phyloP scores from a whole-genome alignment of 2,329 filamentous ascomycete species.

The Ophiostoma pallidulum region DNA sequence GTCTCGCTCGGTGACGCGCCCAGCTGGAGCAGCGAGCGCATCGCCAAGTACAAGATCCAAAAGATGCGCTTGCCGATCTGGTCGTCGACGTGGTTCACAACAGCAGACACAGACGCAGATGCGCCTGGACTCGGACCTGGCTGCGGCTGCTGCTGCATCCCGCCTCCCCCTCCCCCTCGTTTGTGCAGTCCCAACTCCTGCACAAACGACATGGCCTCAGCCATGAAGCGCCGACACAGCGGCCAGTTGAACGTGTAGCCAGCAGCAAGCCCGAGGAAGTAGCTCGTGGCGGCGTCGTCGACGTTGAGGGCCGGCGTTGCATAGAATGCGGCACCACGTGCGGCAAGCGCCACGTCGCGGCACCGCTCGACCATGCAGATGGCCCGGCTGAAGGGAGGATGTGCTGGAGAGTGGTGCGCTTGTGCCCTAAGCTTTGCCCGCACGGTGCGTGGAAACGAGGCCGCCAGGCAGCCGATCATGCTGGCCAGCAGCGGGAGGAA shows the following conservation, averaged over 20 bases:
- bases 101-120: no score
- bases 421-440: constrained; percentile 56
- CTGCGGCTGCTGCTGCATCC: no score
- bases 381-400: constrained; percentile 58
- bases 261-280: constrained; percentile 59
- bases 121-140: no score
- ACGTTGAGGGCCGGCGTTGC: constrained; percentile 39
- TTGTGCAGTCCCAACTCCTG: constrained; percentile 54
- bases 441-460: constrained; percentile 65
- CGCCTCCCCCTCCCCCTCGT: background rate
- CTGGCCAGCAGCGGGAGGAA: constrained; percentile 64
- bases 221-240: constrained; percentile 59
- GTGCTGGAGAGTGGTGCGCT: background rate
- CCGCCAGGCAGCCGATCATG: constrained; percentile 65
- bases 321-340: constrained; percentile 48
- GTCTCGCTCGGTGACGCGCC: constrained; percentile 63
- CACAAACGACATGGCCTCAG: constrained; percentile 61
- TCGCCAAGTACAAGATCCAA: constrained; percentile 70
- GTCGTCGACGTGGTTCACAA: constrained; percentile 63
- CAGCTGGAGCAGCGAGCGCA: constrained; percentile 67
- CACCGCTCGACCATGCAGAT: constrained; percentile 63
- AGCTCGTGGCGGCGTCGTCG: constrained; percentile 60
- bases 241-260: constrained; percentile 61
- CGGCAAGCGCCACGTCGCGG: constrained; percentile 57
- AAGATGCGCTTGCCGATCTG: constrained; percentile 73